Evolutionary conservation across 176 grass and related monocot genomes (phyloP).

Genomic region (maize (Zea mays)): Zm-B73-REFERENCE-NAM-5.0 NC_050098.1:2110001-2110500

Average conservation of each 20-base stretch:
- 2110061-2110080: conserved; percentile 31
- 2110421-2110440: conserved; percentile 45
- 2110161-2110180: neutral
- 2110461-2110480: conserved; percentile 43
- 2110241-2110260: neutral
- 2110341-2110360: neutral
- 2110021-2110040: conserved; percentile 23
- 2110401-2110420: conserved; percentile 44
- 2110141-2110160: neutral
- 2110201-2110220: neutral
- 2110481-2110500: neutral
- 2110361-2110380: neutral
- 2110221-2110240: neutral
- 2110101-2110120: neutral
- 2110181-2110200: neutral
- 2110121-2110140: neutral
- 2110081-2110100: conserved; percentile 8
- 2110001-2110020: conserved; percentile 53
- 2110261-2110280: neutral
- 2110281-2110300: neutral
- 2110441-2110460: conserved; percentile 93
- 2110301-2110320: neutral
- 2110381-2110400: conserved; percentile 91
- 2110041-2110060: neutral
- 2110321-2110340: neutral